These are phyloP conservation scores for Lentinus brumalis DNA, from an alignment of 768 basidiomycete species.

Conservation along the genomic window DNA sequence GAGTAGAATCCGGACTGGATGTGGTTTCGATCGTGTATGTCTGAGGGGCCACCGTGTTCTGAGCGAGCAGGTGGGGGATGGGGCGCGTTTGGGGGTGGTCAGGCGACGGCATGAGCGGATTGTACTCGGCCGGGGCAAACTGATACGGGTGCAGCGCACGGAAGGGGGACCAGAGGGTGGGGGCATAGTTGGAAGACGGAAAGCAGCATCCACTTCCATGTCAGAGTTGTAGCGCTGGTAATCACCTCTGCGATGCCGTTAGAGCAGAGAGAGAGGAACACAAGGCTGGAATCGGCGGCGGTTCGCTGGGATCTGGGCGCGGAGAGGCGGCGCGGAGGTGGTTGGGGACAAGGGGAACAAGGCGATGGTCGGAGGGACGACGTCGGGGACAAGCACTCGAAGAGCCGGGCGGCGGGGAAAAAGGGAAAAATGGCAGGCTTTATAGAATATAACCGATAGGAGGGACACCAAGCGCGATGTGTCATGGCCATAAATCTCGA, in stretches of 20 bases:
- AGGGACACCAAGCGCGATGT: conserved; percentile 10
- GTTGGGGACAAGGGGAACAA: background rate
- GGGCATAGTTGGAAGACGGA: conserved; percentile 20
- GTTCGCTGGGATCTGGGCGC: background rate
- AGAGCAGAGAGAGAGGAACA: background rate
- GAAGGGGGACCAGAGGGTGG: conserved; percentile 14
- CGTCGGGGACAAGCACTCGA: conserved; percentile 1
- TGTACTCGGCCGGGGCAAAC: conserved; percentile 19
- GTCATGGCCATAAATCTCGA: conserved; percentile 11
- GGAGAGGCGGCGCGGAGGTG: background rate
- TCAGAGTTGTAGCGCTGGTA: conserved; percentile 13
- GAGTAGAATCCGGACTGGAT: conserved; percentile 28
- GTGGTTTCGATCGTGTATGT: conserved; percentile 37
- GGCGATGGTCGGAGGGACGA: background rate
- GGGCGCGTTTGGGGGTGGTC: conserved; percentile 21
- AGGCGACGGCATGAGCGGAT: conserved; percentile 21
- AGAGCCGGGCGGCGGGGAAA: conserved; percentile 18
- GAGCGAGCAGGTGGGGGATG: conserved; percentile 3
- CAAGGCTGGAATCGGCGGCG: conserved; percentile 12
- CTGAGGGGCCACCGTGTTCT: conserved; percentile 11
- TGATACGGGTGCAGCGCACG: conserved; percentile 22
- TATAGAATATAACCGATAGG: conserved; percentile 20
- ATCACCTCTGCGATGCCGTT: conserved; percentile 8
- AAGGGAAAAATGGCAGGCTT: conserved; percentile 21
- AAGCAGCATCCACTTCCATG: conserved; percentile 22